Evolutionary conservation across 805 yeast species (phyloP).

Genomic region (Barnettozyma vustinii): DNA sequence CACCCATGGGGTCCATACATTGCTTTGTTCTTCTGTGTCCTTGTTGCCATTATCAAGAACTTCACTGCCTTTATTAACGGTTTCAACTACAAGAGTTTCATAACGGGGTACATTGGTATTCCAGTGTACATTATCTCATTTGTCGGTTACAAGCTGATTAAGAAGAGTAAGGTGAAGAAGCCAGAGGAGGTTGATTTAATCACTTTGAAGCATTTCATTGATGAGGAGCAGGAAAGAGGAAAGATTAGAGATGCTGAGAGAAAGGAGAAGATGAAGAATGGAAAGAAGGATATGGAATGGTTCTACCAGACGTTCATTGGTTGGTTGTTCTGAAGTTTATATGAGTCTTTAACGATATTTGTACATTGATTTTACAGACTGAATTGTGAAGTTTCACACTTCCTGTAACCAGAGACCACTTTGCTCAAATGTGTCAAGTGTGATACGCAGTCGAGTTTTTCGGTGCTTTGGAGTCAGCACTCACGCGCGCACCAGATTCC

Average conservation of each 20-base stretch:
- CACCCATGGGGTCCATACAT: conserved; percentile 65
- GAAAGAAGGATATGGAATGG: conserved; percentile 36
- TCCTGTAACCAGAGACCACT: too few species aligned
- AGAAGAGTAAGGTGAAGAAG: conserved; percentile 42
- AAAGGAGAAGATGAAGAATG: conserved; percentile 21
- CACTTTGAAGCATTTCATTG: conserved; percentile 42
- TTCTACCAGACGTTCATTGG: conserved; percentile 42
- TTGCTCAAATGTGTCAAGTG: too few species aligned
- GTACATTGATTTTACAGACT: background rate
- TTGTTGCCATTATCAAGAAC: conserved; percentile 61
- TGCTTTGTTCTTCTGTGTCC: conserved; percentile 46
- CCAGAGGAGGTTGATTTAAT: conserved; percentile 58
- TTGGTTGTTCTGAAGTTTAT: conserved; percentile 37
- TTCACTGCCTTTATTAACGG: conserved; percentile 65
- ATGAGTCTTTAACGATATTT: background rate
- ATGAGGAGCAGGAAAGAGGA: conserved; percentile 26
- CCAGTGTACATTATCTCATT: conserved; percentile 54
- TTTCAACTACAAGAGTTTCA: conserved; percentile 60
- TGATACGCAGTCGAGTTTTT: too few species aligned
- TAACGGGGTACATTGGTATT: conserved; percentile 74
- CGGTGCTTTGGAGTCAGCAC: too few species aligned
- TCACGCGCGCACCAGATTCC: too few species aligned
- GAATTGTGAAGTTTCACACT: background rate
- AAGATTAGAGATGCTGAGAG: conserved; percentile 23
- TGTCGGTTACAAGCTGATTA: conserved; percentile 54